A percentile compares a stretch with the other conserved stretches of the same genome.
These are phyloP conservation scores for Pezicula carpinea DNA, from an alignment of 2,329 filamentous ascomycete genomes.

Conservation along the genomic window DNA sequence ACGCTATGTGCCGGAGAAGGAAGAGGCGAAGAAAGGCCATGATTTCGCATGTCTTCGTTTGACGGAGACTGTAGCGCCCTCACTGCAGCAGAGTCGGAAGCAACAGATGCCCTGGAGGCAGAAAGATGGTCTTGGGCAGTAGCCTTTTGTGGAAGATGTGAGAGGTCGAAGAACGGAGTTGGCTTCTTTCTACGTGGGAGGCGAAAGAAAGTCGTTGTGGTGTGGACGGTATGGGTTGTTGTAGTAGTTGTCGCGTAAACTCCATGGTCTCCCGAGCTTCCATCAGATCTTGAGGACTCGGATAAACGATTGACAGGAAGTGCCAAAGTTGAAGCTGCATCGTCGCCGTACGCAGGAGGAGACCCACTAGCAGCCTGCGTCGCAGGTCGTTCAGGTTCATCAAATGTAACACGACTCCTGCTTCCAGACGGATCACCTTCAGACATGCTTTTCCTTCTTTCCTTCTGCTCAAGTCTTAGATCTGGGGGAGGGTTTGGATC, in stretches of 20 bases:
- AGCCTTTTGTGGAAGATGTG: conserved; percentile 78
- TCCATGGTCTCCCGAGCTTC: conserved; percentile 65
- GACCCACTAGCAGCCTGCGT: conserved; percentile 38
- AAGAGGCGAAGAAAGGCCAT: conserved; percentile 20
- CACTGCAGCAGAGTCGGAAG: conserved; percentile 29
- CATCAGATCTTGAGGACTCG: conserved; percentile 88
- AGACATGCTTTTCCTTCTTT: conserved; percentile 37
- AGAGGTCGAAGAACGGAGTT: conserved; percentile 78
- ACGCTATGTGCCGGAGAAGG: conserved; percentile 23
- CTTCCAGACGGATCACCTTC: conserved; percentile 27
- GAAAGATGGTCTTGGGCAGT: conserved; percentile 33
- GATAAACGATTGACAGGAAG: conserved; percentile 64
- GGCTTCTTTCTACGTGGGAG: conserved; percentile 72
- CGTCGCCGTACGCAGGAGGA: conserved; percentile 58
- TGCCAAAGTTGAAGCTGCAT: conserved; percentile 56
- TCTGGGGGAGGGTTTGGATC: conserved; percentile 12
- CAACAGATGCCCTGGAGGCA: conserved; percentile 38
- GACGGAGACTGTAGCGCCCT: conserved; percentile 37
- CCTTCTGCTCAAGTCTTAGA: conserved; percentile 31
- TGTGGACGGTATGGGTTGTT: conserved; percentile 58
- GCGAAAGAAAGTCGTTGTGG: conserved; percentile 73
- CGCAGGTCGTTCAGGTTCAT: conserved; percentile 52
- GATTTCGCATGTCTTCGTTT: conserved; percentile 17
- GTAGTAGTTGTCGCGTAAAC: conserved; percentile 54
- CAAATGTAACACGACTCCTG: conserved; percentile 49